Evolutionary conservation across 2,329 filamentous ascomycete species (phyloP), one percentile per base, ranked within the genome.

Genomic region (Aspergillus sp.): DNA sequence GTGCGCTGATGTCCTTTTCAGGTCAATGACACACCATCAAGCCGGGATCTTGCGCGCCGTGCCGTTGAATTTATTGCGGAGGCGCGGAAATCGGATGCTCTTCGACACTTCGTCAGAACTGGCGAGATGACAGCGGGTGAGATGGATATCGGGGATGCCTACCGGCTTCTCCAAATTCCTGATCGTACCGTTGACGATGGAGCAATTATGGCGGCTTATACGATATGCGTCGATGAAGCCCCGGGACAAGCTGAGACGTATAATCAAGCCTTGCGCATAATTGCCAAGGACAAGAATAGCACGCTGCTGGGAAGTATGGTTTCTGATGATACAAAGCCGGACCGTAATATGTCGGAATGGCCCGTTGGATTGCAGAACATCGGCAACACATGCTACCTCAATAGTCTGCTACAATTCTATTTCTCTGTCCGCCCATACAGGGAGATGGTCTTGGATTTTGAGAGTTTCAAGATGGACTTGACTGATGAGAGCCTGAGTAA

Each of bases 381-480:
- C 59, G 93, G 95, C 61, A 99, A 99, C 71, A 99, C 96, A 0
- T 99, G 95, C 75, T 99, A 99, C 70, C 83, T 99, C 57, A 99
- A 99, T 80, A 98, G 94, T 77, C 85, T 99, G 52, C 82, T 99
- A 9, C 95, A 99, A 58, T 98, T 96, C 72, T 90, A 97, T 66
- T 97, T 96, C 74, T 96, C 93, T 0, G 86, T 98, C 58, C 89
- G 88, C 63, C 88, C 91, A 2, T 82, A 98, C 30, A 87, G 94
- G 53, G 85, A 95, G 5, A 85, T 97, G 65, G 88, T 97, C 3
- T 81, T 96, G 60, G 82, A 91, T 53, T 91, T 91, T 66, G 87
- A 94, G 25, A 76, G 87, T 4, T 85, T 89, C 69, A 86, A 89
- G 65, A 85, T 95, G 70, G 85, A 89, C 3, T 76, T 91, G 4